These are phyloP conservation scores for Debaryomyces subglobosus DNA, from an alignment of 1,139 yeast genomes.

Conservation along the genomic window DNA sequence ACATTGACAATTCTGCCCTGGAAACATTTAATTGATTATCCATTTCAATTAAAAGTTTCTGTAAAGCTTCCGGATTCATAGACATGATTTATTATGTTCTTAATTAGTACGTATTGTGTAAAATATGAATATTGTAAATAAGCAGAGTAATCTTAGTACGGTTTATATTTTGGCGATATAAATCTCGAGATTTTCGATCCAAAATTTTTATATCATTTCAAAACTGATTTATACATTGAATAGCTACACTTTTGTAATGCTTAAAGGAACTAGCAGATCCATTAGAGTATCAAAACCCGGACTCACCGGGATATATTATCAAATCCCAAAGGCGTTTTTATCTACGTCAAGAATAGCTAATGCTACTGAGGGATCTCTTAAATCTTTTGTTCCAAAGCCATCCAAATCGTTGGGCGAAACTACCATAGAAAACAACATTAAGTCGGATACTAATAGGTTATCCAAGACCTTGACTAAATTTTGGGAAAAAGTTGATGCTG, in stretches of 20 bases:
- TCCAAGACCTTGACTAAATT: slow-evolving; percentile 74
- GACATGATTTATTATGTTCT: slow-evolving; percentile 20
- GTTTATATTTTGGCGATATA: neutral
- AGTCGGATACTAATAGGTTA: slow-evolving; percentile 69
- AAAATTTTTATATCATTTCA: neutral
- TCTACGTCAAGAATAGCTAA: slow-evolving; percentile 1
- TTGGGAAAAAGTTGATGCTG: slow-evolving; percentile 78
- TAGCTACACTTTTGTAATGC: slow-evolving; percentile 6
- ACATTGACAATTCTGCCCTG: slow-evolving; percentile 65
- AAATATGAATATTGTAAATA: neutral
- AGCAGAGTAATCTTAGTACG: neutral
- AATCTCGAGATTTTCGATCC: slow-evolving; percentile 2
- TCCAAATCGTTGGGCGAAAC: slow-evolving; percentile 32
- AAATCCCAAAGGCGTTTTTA: neutral
- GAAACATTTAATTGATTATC: slow-evolving; percentile 61
- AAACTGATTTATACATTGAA: neutral
- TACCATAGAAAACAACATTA: slow-evolving; percentile 53
- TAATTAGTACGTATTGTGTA: neutral
- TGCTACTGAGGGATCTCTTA: slow-evolving; percentile 17
- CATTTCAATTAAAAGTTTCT: slow-evolving; percentile 61
- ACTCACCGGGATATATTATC: neutral
- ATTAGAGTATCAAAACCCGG: neutral
- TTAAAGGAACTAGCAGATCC: slow-evolving; percentile 9
- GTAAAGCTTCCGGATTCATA: slow-evolving; percentile 55
- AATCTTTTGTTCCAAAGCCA: slow-evolving; percentile 11